These are phyloP conservation scores for Picochlorum sp. DNA, from an alignment of 139 green algal species.

Conservation along the genomic window DNA sequence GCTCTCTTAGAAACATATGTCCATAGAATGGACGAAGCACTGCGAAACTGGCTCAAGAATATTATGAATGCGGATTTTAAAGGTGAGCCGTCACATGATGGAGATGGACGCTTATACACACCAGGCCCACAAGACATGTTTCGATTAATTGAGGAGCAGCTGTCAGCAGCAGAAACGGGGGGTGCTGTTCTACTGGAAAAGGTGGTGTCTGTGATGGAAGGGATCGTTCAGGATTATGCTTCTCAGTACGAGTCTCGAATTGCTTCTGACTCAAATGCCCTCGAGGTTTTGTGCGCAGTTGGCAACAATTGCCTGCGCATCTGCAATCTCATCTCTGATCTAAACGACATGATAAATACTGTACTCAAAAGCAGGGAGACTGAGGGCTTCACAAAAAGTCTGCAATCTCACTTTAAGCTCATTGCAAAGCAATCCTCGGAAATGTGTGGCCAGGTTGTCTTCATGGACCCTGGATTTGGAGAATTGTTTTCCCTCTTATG, in stretches of 20 bases:
- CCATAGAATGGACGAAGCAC: slow-evolving; percentile 45
- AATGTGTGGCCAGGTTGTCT: slow-evolving; percentile 12
- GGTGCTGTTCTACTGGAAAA: slow-evolving; percentile 5
- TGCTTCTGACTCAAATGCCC: slow-evolving; percentile 2
- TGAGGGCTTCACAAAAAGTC: background rate
- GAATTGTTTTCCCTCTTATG: slow-evolving; percentile 39
- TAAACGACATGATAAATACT: slow-evolving; percentile 40
- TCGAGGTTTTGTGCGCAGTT: slow-evolving; percentile 63
- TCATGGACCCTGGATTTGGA: slow-evolving; percentile 33
- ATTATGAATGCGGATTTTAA: slow-evolving; percentile 61
- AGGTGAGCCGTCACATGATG: slow-evolving; percentile 40
- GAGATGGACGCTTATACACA: slow-evolving; percentile 63
- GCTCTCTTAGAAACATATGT: slow-evolving; percentile 73
- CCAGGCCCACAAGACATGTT: slow-evolving; percentile 82
- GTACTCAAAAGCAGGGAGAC: background rate
- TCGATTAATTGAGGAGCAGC: slow-evolving; percentile 80
- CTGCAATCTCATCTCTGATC: slow-evolving; percentile 59
- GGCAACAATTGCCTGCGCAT: slow-evolving; percentile 78
- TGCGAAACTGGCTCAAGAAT: slow-evolving; percentile 68
- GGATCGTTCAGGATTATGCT: background rate
- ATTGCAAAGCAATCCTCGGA: background rate
- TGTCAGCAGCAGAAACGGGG: slow-evolving; percentile 20
- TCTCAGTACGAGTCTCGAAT: slow-evolving; percentile 25
- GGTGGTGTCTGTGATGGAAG: background rate
- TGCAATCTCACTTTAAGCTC: background rate